Evolutionary conservation across 1,139 yeast genomes (phyloP).

Genomic region (Torulaspora pretoriensis): DNA sequence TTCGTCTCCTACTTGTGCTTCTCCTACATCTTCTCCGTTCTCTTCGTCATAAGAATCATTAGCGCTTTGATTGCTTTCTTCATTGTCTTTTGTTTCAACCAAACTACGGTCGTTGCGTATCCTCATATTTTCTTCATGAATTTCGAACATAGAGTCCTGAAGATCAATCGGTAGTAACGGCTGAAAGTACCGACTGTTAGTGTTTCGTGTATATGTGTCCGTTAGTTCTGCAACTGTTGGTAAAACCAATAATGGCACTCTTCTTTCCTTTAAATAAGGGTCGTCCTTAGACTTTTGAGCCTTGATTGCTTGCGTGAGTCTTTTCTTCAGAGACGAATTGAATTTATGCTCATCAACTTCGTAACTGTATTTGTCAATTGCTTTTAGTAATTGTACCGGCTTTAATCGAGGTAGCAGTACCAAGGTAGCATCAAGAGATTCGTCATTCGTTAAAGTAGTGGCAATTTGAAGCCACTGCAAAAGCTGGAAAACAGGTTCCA

Average conservation of each 20-base stretch:
- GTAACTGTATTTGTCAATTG: conserved; percentile 72
- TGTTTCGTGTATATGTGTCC: conserved; percentile 57
- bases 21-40: background rate
- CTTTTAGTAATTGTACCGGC: conserved; percentile 65
- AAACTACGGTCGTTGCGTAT: conserved; percentile 20
- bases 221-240: conserved; percentile 60
- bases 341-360: conserved; percentile 74
- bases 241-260: conserved; percentile 40
- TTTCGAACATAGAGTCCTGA: conserved; percentile 60
- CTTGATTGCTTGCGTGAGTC: conserved; percentile 36
- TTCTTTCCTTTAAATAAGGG: conserved; percentile 26
- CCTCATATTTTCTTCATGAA: conserved; percentile 43
- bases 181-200: conserved; percentile 45
- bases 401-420: conserved; percentile 57
- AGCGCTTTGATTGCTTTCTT: conserved; percentile 6
- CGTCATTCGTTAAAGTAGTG: conserved; percentile 55
- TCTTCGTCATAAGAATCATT: background rate
- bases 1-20: background rate
- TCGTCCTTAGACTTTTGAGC: conserved; percentile 14
- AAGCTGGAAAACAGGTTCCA: conserved; percentile 72
- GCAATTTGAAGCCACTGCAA: conserved; percentile 89
- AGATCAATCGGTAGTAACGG: conserved; percentile 60
- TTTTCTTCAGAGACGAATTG: conserved; percentile 41
- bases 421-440: conserved; percentile 53
- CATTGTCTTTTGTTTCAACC: conserved; percentile 12